Evolutionary conservation across 2,329 filamentous ascomycete genomes (phyloP).

Genomic region (Penicillium sp.): DNA sequence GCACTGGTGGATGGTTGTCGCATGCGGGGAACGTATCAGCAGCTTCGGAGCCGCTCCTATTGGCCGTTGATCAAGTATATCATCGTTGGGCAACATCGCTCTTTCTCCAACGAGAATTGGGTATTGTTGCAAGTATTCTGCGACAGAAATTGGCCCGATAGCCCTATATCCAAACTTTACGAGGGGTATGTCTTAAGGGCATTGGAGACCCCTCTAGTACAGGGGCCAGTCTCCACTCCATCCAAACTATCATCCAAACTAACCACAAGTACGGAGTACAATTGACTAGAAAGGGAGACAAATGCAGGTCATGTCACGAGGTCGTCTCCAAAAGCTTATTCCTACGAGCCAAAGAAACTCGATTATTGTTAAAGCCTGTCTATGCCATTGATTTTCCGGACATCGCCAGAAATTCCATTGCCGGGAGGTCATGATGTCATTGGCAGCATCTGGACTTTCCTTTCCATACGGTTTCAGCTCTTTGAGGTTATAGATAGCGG

Average conservation of each 20-base stretch:
- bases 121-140: neutral
- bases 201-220: neutral
- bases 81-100: neutral
- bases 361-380: neutral
- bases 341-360: neutral
- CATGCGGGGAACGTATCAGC: constrained; percentile 23
- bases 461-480: neutral
- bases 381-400: too few relatives aligned
- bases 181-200: neutral
- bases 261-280: neutral
- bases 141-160: neutral
- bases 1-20: constrained; percentile 12
- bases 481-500: neutral
- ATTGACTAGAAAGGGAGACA: neutral
- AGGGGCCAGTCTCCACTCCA: neutral
- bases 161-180: neutral
- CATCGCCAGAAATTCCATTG: neutral
- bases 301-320: neutral
- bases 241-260: neutral
- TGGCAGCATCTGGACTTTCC: neutral
- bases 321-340: neutral
- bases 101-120: neutral
- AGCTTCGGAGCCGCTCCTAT: constrained; percentile 15
- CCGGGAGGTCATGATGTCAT: constrained; percentile 12
- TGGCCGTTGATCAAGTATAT: constrained; percentile 18